These are phyloP conservation scores for Maudiozyma turicensis DNA, from an alignment of 805 yeast species.

Conservation along the genomic window DNA sequence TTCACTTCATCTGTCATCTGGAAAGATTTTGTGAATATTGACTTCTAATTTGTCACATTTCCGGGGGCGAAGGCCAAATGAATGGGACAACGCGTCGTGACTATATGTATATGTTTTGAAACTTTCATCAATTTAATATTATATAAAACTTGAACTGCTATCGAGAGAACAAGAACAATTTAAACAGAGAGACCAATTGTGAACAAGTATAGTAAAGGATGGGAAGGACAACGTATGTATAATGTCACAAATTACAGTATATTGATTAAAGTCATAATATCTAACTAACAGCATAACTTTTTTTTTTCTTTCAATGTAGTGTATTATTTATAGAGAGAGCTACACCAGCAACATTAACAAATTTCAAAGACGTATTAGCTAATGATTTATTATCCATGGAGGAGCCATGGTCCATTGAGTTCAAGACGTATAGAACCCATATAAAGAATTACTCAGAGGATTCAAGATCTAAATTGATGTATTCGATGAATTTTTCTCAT, in stretches of 20 bases:
- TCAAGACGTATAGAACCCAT: constrained; percentile 21
- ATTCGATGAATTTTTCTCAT: constrained; percentile 21
- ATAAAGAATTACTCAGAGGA: constrained; percentile 15
- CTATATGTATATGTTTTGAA: too few species aligned
- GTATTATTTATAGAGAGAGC: constrained; percentile 27
- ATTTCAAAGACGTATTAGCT: constrained; percentile 24
- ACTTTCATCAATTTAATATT: too few species aligned
- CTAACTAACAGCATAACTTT: neutral
- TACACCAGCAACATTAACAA: constrained; percentile 24
- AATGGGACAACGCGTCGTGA: too few species aligned
- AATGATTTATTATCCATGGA: constrained; percentile 15
- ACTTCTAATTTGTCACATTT: too few species aligned
- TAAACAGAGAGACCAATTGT: too few species aligned
- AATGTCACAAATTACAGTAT: neutral
- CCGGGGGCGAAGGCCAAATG: too few species aligned
- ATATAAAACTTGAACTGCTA: too few species aligned
- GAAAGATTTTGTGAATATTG: too few species aligned
- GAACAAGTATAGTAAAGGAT: neutral
- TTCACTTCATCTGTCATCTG: too few species aligned
- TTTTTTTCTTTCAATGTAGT: constrained; percentile 6
- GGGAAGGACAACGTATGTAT: constrained; percentile 15
- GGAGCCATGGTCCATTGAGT: constrained; percentile 26
- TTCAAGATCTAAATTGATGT: constrained; percentile 19
- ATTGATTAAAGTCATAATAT: too few species aligned
- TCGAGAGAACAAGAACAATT: too few species aligned